Percentiles rank a stretch among this genome's conserved stretches.
Evolutionary conservation across 345 rosid species (phyloP).

Genomic region (Bruguiera sexangula): DNA sequence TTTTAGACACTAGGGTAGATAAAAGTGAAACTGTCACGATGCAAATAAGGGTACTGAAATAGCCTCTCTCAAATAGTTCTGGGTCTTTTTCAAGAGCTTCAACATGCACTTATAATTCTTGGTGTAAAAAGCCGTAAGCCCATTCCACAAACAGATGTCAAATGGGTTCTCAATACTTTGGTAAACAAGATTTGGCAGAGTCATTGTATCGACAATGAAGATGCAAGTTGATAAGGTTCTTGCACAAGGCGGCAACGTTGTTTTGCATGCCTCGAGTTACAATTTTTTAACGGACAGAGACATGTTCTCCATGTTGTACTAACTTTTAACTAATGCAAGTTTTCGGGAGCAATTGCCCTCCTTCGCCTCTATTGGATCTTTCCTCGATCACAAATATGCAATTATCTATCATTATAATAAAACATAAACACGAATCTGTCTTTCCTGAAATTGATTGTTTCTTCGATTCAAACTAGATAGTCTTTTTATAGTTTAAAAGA

Average conservation of each 20-base stretch:
- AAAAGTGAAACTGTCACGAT: conserved; percentile 44
- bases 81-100: conserved; percentile 32
- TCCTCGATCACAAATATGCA: no score
- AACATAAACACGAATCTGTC: no score
- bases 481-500: no score
- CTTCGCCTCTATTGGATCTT: no score
- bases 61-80: conserved; percentile 40
- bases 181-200: conserved; percentile 46
- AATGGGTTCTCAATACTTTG: conserved; percentile 25
- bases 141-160: conserved; percentile 57
- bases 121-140: conserved; percentile 48
- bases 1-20: conserved; percentile 53
- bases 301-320: conserved; percentile 31
- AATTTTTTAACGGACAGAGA: conserved; percentile 50
- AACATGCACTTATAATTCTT: conserved; percentile 41
- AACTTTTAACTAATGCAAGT: conserved; percentile 32
- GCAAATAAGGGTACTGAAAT: conserved; percentile 32
- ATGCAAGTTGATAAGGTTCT: conserved; percentile 54
- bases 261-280: conserved; percentile 40
- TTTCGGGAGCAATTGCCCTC: conserved; percentile 12
- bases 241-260: conserved; percentile 42
- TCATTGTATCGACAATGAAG: conserved; percentile 39
- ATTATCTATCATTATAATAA: no score
- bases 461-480: no score
- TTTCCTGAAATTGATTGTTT: no score